Base-by-base conservation (phyloP, 164 flowering plant species). In the Brasenia schreberi region DNA sequence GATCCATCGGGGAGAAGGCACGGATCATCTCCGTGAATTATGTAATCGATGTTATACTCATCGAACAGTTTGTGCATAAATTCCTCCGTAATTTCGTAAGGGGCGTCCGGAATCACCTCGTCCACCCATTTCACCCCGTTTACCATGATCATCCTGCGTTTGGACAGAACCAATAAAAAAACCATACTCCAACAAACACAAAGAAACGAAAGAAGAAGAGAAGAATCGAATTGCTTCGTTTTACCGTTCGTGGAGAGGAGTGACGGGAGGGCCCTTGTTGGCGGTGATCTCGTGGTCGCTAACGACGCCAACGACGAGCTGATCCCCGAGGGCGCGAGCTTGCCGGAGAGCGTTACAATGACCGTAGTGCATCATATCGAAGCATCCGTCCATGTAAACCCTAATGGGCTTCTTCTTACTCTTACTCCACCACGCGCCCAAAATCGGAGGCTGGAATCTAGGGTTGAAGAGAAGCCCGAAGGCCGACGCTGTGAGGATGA, bases 371-470 rank as follows among this genome's bases (percentile, higher is more conserved):
- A 93, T 93, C 92, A 93, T 87, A 69, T 93, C 98, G 63, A 93
- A 93, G 70, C 98, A 93, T 0, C 98, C 98, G 65, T 93, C 98
- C 98, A 93, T 93, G 75, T 93, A 93, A 5, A 93, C 98, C n/a
- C 98, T 83, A 4, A 93, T 68, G 0, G 88, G 86, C 67, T 74
- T 80, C 82, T 77, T 87, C 78, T 71, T 80, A 73, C 43, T 72
- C 65, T 63, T 64, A 61, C 58, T 65, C 56, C 56, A 49, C 56
- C 56, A 49, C 56, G 56, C 56, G 56, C 14, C 43, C 19, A 17
- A 65, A 23, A 17, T 65, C 67, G 6, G 65, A 5, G 43, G 64
- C 43, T 19, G 64, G 65, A 19, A 64, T 19, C 42, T 18, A 23
- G 7, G 56, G 4, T 49, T 49, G 63, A 78, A 76, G 17, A 77